Evolutionary conservation across 306 rosid species (phyloP).

Genomic region (Corylus americana): DNA sequence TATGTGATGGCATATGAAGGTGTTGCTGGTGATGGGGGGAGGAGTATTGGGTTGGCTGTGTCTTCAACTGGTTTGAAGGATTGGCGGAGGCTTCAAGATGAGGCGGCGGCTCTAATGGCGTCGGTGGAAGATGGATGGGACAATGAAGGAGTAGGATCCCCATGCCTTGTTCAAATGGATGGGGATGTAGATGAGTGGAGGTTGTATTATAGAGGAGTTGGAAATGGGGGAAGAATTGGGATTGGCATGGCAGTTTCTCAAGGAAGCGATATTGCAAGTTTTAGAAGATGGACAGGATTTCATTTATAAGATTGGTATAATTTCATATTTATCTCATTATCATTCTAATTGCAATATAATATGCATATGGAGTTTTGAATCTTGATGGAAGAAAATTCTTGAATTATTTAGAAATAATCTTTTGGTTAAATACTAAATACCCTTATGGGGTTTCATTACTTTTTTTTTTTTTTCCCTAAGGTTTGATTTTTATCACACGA

Average conservation of each 20-base stretch:
- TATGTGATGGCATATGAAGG: constrained; percentile 88
- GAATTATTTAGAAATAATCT: too few species aligned
- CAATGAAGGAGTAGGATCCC: constrained; percentile 58
- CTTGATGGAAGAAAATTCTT: too few species aligned
- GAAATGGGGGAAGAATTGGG: constrained; percentile 57
- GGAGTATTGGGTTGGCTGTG: constrained; percentile 68
- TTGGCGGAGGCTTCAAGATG: constrained; percentile 59
- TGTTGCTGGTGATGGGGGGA: constrained; percentile 55
- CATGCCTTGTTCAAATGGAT: constrained; percentile 70
- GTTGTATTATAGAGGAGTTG: constrained; percentile 70
- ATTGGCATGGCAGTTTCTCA: constrained; percentile 72
- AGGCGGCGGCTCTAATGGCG: constrained; percentile 39
- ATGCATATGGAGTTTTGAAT: too few species aligned
- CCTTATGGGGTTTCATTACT: too few species aligned
- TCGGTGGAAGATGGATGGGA: constrained; percentile 65
- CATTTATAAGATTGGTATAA: constrained; percentile 35
- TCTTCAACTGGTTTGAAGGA: constrained; percentile 67
- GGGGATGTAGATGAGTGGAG: constrained; percentile 62
- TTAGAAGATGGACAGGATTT: constrained; percentile 68
- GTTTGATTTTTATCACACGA: too few species aligned
- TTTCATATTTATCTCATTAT: not conserved
- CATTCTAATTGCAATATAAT: not conserved
- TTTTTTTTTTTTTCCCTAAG: too few species aligned
- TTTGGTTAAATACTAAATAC: too few species aligned
- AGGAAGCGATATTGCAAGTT: constrained; percentile 42